Evolutionary conservation across 768 basidiomycete species (phyloP), one percentile per base, ranked within the genome.

Genomic region (Rickenella mellea): DNA sequence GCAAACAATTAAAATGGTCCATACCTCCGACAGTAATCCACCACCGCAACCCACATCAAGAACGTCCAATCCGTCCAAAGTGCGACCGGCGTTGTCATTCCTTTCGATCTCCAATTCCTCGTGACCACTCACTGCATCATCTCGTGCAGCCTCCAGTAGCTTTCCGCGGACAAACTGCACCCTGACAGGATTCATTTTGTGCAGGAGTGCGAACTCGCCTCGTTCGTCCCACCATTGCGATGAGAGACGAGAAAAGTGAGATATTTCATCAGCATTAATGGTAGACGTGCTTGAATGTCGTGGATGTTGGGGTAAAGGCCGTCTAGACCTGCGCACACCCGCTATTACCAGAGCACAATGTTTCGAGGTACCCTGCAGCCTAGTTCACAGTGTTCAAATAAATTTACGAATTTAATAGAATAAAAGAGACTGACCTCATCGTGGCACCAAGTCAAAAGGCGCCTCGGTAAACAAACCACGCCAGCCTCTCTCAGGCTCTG

Each of bases 1-100:
- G 36, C 37, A n/a, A 39, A 41, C 43, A 22, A 22, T 29, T 30
- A 26, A 26, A 38, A 17, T 40, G 11, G n/a, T 11, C 51, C 71
- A 46, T 47, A 89, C 93, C 72, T 98, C 94, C 19, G 88, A 83
- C 43, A 99, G 68, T 45, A 98, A 64, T 0, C 96, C 96, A 0
- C 96, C 96, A 6, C 96, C 96, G 57, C 96, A 98, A 0, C 96
- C 96, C 2, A 97, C 81, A 56, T 97, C 93, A 40, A 97, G 65
- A 11, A 86, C 78, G 44, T 83, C 74, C 55, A 83, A 62, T 0
- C 83, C 89, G 3, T 62, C 58, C 22, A 99, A 64, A 5, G 33
- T 17, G 19, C 33, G 19, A 10, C n/a, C n/a, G n/a, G n/a, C n/a
- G n/a, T n/a, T n/a, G n/a, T n/a, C n/a, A n/a, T n/a, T 6, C 67